Evolutionary conservation across 768 basidiomycete species (phyloP).

Genomic region (Mycena maculata): DNA sequence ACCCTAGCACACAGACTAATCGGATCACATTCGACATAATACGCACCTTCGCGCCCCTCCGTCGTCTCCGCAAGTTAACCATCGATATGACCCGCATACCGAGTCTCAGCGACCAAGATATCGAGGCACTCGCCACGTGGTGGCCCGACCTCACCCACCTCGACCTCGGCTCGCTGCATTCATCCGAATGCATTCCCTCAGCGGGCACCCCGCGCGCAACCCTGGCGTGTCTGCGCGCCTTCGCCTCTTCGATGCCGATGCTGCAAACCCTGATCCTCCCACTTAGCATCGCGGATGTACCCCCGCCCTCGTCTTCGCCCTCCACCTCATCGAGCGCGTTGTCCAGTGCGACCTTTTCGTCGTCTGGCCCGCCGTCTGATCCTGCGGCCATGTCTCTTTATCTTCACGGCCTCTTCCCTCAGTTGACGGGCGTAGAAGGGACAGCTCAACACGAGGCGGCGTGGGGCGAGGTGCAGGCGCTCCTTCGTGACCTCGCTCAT

Average conservation of each 20-base stretch:
- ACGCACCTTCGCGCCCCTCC: constrained; percentile 48
- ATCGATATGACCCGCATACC: constrained; percentile 56
- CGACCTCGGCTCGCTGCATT: constrained; percentile 50
- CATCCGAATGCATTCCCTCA: constrained; percentile 37
- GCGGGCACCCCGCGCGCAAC: constrained; percentile 40
- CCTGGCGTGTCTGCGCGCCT: constrained; percentile 39
- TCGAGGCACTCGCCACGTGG: constrained; percentile 53
- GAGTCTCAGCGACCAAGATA: constrained; percentile 50
- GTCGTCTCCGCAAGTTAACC: constrained; percentile 47
- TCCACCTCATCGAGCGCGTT: constrained; percentile 39
- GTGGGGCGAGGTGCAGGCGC: constrained; percentile 37
- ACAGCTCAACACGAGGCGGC: constrained; percentile 46
- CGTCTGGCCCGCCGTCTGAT: constrained; percentile 43
- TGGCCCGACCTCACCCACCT: constrained; percentile 60
- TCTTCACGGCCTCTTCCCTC: constrained; percentile 54
- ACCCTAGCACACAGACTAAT: constrained; percentile 32
- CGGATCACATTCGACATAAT: constrained; percentile 47
- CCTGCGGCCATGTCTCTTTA: constrained; percentile 40
- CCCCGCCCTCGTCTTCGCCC: constrained; percentile 2
- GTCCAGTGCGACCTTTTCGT: constrained; percentile 48
- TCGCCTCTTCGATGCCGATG: constrained; percentile 42
- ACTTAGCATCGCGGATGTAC: constrained; percentile 35
- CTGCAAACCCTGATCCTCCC: constrained; percentile 48
- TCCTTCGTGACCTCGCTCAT: not conserved
- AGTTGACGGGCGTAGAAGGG: constrained; percentile 49